These are phyloP conservation scores for Neoboletus magnificus DNA, from an alignment of 768 basidiomycete species.

Conservation along the genomic window DNA sequence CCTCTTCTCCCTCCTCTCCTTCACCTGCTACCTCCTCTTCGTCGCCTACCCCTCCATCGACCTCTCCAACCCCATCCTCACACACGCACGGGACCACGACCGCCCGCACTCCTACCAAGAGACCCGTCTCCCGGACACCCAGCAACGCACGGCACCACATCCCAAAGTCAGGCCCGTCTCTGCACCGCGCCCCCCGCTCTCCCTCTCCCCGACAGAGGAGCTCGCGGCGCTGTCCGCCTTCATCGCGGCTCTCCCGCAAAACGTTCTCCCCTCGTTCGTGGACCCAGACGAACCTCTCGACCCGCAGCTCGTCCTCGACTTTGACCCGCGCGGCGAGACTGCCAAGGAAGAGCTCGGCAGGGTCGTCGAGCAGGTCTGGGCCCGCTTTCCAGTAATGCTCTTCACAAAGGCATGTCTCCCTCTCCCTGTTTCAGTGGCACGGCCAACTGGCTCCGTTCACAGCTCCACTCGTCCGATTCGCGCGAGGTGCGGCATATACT, in stretches of 20 bases:
- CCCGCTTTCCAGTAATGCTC: constrained; percentile 68
- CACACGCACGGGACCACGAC: constrained; percentile 13
- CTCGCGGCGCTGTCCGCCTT: constrained; percentile 74
- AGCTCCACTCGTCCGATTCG: constrained; percentile 63
- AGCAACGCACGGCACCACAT: constrained; percentile 15
- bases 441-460: constrained; percentile 3
- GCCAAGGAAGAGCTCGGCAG: constrained; percentile 58
- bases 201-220: constrained; percentile 55
- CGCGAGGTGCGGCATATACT: constrained; percentile 66
- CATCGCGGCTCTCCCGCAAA: constrained; percentile 69
- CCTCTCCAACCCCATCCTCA: constrained; percentile 35
- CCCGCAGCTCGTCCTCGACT: constrained; percentile 78
- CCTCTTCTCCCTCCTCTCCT: constrained; percentile 46
- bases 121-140: constrained; percentile 23
- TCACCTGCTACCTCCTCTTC: constrained; percentile 57
- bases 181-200: constrained; percentile 37
- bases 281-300: constrained; percentile 67
- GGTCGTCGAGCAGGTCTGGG: constrained; percentile 67
- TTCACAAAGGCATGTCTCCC: constrained; percentile 58
- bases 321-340: constrained; percentile 66
- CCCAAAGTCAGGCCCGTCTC: constrained; percentile 13
- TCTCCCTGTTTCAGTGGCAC: background rate
- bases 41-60: constrained; percentile 42
- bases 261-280: constrained; percentile 64
- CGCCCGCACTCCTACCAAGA: background rate